Evolutionary conservation across 2,329 filamentous ascomycete genomes (phyloP).

Genomic region (Neophaeococcomyces aloes): DNA sequence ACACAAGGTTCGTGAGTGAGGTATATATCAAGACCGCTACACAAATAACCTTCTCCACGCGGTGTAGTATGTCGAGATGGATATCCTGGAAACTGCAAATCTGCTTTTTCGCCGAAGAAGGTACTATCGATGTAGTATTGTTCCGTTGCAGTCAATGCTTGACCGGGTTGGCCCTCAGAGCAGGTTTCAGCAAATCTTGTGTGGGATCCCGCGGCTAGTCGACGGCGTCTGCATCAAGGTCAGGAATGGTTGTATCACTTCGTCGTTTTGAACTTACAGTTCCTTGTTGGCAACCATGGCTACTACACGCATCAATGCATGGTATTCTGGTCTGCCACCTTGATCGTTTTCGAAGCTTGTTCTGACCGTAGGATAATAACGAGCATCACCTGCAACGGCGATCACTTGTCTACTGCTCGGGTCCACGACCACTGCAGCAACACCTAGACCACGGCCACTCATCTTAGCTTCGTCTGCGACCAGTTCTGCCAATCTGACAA

Average conservation of each 20-base stretch:
- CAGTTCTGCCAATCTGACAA: slow-evolving; percentile 30
- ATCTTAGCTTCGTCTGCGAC: slow-evolving; percentile 31
- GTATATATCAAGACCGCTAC: slow-evolving; percentile 86
- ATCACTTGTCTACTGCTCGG: slow-evolving; percentile 32
- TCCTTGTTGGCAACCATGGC: slow-evolving; percentile 34
- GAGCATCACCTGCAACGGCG: slow-evolving; percentile 35
- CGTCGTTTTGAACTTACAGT: slow-evolving; percentile 13
- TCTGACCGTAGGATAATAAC: slow-evolving; percentile 21
- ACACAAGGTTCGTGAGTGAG: slow-evolving; percentile 91
- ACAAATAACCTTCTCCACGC: slow-evolving; percentile 71
- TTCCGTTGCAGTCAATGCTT: slow-evolving; percentile 19
- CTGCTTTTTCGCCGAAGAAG: slow-evolving; percentile 4
- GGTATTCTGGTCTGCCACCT: slow-evolving; percentile 35
- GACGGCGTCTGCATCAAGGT: slow-evolving; percentile 12
- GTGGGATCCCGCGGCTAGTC: slow-evolving; percentile 19
- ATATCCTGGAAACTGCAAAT: slow-evolving; percentile 1
- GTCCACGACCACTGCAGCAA: slow-evolving; percentile 38
- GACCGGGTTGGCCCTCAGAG: slow-evolving; percentile 20
- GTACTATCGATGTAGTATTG: slow-evolving; percentile 11
- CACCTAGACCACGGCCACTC: slow-evolving; percentile 28
- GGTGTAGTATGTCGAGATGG: slow-evolving; percentile 28
- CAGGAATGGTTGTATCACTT: too few species aligned
- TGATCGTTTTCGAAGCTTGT: slow-evolving; percentile 7
- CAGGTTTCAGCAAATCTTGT: slow-evolving; percentile 19
- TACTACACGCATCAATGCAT: slow-evolving; percentile 36